Base-by-base conservation (phyloP, 2,329 filamentous ascomycete genomes). In the Elsinoe ampelina region DNA sequence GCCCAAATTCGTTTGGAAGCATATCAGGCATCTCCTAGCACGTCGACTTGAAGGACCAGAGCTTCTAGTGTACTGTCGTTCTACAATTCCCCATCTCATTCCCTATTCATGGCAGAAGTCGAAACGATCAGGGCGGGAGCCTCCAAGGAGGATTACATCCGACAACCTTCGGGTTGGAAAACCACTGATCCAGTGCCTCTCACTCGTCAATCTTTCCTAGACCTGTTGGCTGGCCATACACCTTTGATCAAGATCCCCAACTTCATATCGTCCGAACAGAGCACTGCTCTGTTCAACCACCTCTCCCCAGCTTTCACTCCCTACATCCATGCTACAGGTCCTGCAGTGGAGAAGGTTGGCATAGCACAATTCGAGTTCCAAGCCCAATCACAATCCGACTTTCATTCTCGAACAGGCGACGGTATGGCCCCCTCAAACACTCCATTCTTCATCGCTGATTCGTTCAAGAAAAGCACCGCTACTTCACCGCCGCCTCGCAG, bases 291-390 rank as follows among this genome's bases (percentile, higher is more conserved):
- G 7, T 50, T 34, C 26, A 30, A 50, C 3, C 45, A 50, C 5
- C 45, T 50, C n/a, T 34, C 26, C 17, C 45, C 45, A n/a, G 15
- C 26, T 15, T 50, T 50, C 26, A 34, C 45, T 15, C 45, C 45
- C n/a, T 50, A 50, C 17, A 13, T 50, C 11, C 45, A 50, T 35
- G 45, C 45, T 13, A 50, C 45, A 13, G 45, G 45, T 13, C 45
- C 45, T 11, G 26, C 45, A 10, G 45, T 50, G 3, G 45, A 50
- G 30, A 50, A 50, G 15, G 45, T 50, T n/a, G 45, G 45, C 32
- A 50, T 50, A 8, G 45, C 45, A 17, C 45, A 50, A 35, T 50
- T 50, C 32, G 45, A 50, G 12, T 50, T 50, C 45, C 45, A 50
- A 35, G 45, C 45, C 8, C 45, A 50, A 35, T 50, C 45, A 20